These are phyloP conservation scores for Podaxis sp. DNA, from an alignment of 768 basidiomycete species.

Conservation along the genomic window DNA sequence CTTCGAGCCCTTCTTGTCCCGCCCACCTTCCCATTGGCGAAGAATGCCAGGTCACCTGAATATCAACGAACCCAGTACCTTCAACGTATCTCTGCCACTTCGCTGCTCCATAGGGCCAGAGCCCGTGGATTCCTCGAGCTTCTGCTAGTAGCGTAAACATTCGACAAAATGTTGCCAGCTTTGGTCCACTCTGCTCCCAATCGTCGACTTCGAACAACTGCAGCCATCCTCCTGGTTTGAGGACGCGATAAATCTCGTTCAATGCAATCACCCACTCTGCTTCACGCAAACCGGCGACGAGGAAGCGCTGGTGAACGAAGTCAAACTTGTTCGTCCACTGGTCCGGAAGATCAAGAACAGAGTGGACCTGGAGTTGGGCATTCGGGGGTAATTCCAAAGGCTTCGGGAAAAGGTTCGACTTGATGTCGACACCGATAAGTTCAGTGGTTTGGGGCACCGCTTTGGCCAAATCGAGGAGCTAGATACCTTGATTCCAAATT, in stretches of 20 bases:
- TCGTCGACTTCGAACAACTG: background rate
- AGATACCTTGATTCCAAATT: background rate
- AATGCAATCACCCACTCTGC: background rate
- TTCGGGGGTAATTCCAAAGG: background rate
- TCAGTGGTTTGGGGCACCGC: background rate
- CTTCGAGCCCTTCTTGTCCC: background rate
- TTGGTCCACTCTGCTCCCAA: background rate
- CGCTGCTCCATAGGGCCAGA: background rate
- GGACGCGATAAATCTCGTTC: background rate
- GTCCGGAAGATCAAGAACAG: background rate
- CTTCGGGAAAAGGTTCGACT: background rate
- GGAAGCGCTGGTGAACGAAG: background rate
- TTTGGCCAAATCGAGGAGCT: background rate
- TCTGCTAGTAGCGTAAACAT: background rate
- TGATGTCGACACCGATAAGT: background rate
- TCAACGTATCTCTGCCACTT: background rate
- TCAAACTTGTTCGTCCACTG: background rate
- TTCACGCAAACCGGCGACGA: background rate
- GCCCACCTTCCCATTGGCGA: background rate
- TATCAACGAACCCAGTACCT: background rate
- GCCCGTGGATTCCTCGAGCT: background rate
- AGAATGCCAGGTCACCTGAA: background rate
- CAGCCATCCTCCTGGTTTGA: background rate
- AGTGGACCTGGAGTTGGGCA: background rate
- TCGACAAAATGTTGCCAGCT: background rate